A percentile compares a stretch with the other conserved stretches of the same genome.
phyloP scores from a whole-genome alignment of 352 stramenopile species.

The Aphanomyces astaci region DNA sequence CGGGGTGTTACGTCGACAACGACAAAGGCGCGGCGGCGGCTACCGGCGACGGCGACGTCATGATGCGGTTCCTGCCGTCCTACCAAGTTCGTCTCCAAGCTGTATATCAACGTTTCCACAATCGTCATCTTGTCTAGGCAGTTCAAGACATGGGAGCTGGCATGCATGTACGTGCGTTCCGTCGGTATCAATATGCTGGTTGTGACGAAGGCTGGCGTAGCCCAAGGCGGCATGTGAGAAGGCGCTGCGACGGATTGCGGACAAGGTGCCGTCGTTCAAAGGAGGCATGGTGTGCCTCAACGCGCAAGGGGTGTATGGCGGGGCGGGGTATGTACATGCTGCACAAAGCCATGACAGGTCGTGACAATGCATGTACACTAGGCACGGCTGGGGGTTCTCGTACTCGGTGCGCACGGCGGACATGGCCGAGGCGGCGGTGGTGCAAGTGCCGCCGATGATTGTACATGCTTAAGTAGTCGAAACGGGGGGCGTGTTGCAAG shows the following conservation, averaged over 20 bases:
- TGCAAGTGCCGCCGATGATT: not conserved
- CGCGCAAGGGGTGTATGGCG: conserved; percentile 57
- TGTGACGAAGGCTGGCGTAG: conserved; percentile 25
- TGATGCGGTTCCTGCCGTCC: conserved; percentile 88
- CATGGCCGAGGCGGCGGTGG: not conserved
- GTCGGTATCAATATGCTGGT: not conserved
- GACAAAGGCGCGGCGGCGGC: conserved; percentile 68
- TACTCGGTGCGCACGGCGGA: conserved; percentile 13
- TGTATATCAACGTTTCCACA: not conserved
- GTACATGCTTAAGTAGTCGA: too few relatives aligned
- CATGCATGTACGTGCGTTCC: conserved; percentile 40
- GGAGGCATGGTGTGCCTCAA: conserved; percentile 78
- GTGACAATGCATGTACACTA: too few relatives aligned
- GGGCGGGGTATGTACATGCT: conserved; percentile 47
- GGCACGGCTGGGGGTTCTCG: conserved; percentile 6
- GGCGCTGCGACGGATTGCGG: conserved; percentile 44
- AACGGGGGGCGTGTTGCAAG: not conserved
- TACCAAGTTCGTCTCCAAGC: conserved; percentile 34
- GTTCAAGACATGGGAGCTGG: conserved; percentile 74
- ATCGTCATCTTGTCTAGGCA: conserved; percentile 25
- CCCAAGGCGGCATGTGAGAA: conserved; percentile 49
- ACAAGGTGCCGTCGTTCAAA: conserved; percentile 51
- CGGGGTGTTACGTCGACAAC: conserved; percentile 82
- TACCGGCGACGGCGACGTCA: conserved; percentile 86
- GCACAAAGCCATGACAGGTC: too few relatives aligned